These are phyloP conservation scores for Sporopachydermia quercuum DNA, from an alignment of 805 yeast species.

Conservation along the genomic window DNA sequence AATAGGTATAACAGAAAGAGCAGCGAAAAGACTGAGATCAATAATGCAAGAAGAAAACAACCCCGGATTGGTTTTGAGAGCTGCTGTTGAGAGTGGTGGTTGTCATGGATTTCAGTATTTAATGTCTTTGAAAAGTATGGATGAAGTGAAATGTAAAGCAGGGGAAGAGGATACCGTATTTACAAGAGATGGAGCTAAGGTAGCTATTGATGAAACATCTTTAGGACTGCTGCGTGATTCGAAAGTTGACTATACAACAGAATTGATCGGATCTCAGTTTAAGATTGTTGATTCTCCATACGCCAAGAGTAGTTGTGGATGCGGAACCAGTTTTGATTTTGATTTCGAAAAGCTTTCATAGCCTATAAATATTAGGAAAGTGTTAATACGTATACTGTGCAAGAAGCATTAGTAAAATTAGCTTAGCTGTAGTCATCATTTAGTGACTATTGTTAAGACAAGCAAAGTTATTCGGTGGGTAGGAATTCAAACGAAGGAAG, in stretches of 20 bases:
- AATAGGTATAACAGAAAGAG: constrained; percentile 22
- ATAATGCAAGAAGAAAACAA: constrained; percentile 40
- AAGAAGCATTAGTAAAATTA: no score
- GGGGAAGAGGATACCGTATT: constrained; percentile 31
- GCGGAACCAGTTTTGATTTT: constrained; percentile 68
- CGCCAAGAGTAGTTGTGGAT: constrained; percentile 70
- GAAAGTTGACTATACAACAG: constrained; percentile 77
- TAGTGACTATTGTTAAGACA: no score
- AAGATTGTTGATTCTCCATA: constrained; percentile 85
- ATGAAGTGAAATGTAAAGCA: constrained; percentile 13
- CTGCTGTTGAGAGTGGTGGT: constrained; percentile 88
- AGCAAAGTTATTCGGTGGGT: no score
- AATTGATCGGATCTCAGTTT: constrained; percentile 87
- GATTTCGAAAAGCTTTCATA: constrained; percentile 28
- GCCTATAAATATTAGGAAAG: no score
- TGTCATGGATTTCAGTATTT: constrained; percentile 96
- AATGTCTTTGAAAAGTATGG: constrained; percentile 39
- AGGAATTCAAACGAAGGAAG: no score
- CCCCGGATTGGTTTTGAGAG: constrained; percentile 48
- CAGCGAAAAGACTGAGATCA: constrained; percentile 32
- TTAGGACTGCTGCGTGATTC: constrained; percentile 73
- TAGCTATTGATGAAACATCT: constrained; percentile 69
- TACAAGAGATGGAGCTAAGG: constrained; percentile 51
- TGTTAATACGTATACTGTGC: no score
- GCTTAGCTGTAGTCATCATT: no score